These are phyloP conservation scores for Metroxylon sagu DNA, from an alignment of 176 grass and related monocot species.

Conservation along the genomic window DNA sequence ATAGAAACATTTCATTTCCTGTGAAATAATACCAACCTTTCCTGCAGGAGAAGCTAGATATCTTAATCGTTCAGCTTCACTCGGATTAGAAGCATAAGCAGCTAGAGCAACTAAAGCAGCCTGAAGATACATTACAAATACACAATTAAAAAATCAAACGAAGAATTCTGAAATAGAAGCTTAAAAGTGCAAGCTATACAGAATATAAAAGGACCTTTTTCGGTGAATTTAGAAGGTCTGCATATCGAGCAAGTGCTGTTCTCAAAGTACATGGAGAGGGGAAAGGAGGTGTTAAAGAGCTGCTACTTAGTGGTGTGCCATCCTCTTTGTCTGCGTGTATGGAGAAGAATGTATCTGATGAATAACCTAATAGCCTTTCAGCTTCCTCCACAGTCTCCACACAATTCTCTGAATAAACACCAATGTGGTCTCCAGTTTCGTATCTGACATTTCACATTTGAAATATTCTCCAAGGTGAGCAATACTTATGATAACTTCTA, in stretches of 20 bases:
- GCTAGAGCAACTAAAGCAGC: slow-evolving; percentile 79
- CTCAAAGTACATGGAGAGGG: slow-evolving; percentile 70
- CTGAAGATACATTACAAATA: slow-evolving; percentile 29
- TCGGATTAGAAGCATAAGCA: slow-evolving; percentile 56
- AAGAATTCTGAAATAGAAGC: not conserved
- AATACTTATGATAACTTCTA: too few relatives aligned
- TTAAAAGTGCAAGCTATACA: too few relatives aligned
- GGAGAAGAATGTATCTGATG: slow-evolving; percentile 62
- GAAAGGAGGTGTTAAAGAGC: slow-evolving; percentile 76
- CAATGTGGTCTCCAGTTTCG: slow-evolving; percentile 92
- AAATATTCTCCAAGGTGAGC: too few relatives aligned
- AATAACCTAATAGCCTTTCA: slow-evolving; percentile 46
- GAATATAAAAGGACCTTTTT: slow-evolving; percentile 50
- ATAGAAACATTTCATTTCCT: too few relatives aligned
- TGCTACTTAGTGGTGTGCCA: slow-evolving; percentile 49
- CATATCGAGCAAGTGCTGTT: slow-evolving; percentile 64
- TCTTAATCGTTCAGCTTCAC: slow-evolving; percentile 57
- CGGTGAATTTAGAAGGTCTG: slow-evolving; percentile 68
- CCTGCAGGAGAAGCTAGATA: slow-evolving; percentile 84
- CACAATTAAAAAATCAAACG: slow-evolving; percentile 7
- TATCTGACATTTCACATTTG: slow-evolving; percentile 35
- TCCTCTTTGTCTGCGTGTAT: slow-evolving; percentile 71
- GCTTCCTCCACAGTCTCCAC: slow-evolving; percentile 59
- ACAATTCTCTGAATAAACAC: slow-evolving; percentile 70
- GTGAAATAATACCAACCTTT: slow-evolving; percentile 42